Conservation (phyloP, 2,329 filamentous ascomycete species). For the Colletotrichum agaves region DNA sequence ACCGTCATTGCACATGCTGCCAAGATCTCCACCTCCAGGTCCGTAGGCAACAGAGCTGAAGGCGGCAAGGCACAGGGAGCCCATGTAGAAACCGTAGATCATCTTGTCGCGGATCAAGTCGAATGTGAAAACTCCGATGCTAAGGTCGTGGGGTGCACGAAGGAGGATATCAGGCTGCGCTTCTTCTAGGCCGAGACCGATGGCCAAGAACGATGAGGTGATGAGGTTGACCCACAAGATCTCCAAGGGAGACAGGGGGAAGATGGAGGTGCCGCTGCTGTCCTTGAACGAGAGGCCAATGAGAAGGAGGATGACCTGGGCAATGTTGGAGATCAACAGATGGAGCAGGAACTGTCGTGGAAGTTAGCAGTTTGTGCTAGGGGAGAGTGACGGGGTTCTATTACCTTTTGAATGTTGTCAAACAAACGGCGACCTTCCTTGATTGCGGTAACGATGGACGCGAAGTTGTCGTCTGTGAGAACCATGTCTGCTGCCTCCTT, state of each 20-base stretch:
- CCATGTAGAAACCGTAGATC: constrained; percentile 73
- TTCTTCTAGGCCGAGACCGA: constrained; percentile 77
- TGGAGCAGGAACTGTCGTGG: constrained; percentile 66
- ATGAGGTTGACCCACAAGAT: constrained; percentile 83
- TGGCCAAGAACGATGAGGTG: constrained; percentile 76
- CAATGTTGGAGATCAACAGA: constrained; percentile 75
- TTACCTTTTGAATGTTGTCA: constrained; percentile 79
- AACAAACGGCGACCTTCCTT: constrained; percentile 76
- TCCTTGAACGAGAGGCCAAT: constrained; percentile 78
- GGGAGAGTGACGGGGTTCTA: constrained; percentile 26
- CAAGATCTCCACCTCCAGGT: constrained; percentile 60
- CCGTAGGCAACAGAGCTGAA: constrained; percentile 71
- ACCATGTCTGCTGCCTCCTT: constrained; percentile 90
- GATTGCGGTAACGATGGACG: constrained; percentile 79
- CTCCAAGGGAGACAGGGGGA: constrained; percentile 77
- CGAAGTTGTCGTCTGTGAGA: constrained; percentile 88
- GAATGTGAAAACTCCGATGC: constrained; percentile 69
- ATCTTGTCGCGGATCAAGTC: constrained; percentile 76
- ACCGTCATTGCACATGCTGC: constrained; percentile 66
- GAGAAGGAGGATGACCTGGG: constrained; percentile 75
- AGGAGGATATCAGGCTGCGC: constrained; percentile 74
- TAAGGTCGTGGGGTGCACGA: constrained; percentile 71
- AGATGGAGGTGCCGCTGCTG: constrained; percentile 66
- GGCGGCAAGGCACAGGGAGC: constrained; percentile 67
- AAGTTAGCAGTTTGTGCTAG: background rate